A percentile compares a stretch with the other conserved stretches of the same genome.
phyloP scores from a whole-genome alignment of 805 yeast species.

The Soucietia sequanensis region DNA sequence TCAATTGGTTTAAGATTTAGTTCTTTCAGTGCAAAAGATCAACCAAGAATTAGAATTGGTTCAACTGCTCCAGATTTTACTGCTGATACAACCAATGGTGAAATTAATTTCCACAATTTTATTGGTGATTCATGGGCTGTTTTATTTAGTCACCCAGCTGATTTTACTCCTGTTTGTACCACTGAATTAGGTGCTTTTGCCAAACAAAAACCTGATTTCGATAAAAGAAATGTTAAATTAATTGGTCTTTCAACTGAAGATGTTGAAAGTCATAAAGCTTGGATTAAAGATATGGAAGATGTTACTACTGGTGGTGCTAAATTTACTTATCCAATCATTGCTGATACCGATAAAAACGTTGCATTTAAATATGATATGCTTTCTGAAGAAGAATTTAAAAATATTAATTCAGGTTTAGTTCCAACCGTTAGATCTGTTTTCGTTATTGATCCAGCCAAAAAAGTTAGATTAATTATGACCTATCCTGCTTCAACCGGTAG shows the following conservation, averaged over 20 bases:
- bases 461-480: slow-evolving; percentile 58
- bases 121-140: slow-evolving; percentile 64
- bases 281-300: slow-evolving; percentile 74
- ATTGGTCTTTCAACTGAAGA: slow-evolving; percentile 69
- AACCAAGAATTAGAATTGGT: slow-evolving; percentile 52
- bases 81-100: slow-evolving; percentile 62
- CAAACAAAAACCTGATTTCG: slow-evolving; percentile 66
- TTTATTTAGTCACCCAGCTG: slow-evolving; percentile 74
- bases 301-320: slow-evolving; percentile 53
- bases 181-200: slow-evolving; percentile 79
- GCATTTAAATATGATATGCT: slow-evolving; percentile 68
- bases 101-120: slow-evolving; percentile 61
- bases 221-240: slow-evolving; percentile 61
- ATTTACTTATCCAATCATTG: slow-evolving; percentile 64
- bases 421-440: slow-evolving; percentile 71
- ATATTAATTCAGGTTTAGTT: slow-evolving; percentile 59
- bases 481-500: slow-evolving; percentile 77
- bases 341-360: slow-evolving; percentile 61
- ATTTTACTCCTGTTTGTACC: slow-evolving; percentile 77
- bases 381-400: slow-evolving; percentile 62
- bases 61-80: slow-evolving; percentile 69
- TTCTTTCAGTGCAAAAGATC: slow-evolving; percentile 35
- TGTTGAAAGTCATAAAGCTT: slow-evolving; percentile 57
- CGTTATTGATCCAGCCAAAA: slow-evolving; percentile 66
- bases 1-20: too few species aligned